Evolutionary conservation across 2,329 filamentous ascomycete genomes (phyloP).

Genomic region (Tolypocladium tropicale): DNA sequence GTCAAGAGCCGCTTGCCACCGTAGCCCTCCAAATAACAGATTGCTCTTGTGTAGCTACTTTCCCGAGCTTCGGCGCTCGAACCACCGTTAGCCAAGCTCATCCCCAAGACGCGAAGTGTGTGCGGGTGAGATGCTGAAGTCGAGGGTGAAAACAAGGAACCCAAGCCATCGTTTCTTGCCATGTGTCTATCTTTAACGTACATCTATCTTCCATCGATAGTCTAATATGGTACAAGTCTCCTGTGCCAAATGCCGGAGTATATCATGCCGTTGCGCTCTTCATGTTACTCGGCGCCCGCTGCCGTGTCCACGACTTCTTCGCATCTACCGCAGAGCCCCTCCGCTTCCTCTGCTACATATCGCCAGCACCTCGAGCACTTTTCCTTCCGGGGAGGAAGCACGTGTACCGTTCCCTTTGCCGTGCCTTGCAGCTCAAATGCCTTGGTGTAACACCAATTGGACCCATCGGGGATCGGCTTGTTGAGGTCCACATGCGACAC

Average conservation of each 20-base stretch:
- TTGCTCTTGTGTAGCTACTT: too few relatives aligned
- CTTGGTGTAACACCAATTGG: constrained; percentile 30
- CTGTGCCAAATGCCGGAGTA: background rate
- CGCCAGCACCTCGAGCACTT: constrained; percentile 92
- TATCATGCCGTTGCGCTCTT: background rate
- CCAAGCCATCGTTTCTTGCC: too few relatives aligned
- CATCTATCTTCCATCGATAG: background rate
- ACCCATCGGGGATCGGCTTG: constrained; percentile 13
- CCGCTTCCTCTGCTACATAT: constrained; percentile 59
- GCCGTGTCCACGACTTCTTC: constrained; percentile 44
- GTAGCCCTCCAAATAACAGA: too few relatives aligned
- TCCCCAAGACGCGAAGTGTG: too few relatives aligned
- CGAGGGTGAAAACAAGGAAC: too few relatives aligned
- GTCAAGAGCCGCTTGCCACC: too few relatives aligned
- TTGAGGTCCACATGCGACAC: constrained; percentile 53
- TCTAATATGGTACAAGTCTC: background rate
- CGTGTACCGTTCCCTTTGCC: constrained; percentile 26
- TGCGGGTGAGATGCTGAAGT: too few relatives aligned
- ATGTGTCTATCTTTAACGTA: background rate
- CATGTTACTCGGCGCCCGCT: background rate
- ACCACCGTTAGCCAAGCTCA: too few relatives aligned
- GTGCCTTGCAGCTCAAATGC: constrained; percentile 30
- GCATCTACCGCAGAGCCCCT: constrained; percentile 64
- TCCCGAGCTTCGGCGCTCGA: too few relatives aligned
- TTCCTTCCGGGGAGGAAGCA: constrained; percentile 37